phyloP scores from a whole-genome alignment of 2,329 filamentous ascomycete species.

The Septoria petroselini region DNA sequence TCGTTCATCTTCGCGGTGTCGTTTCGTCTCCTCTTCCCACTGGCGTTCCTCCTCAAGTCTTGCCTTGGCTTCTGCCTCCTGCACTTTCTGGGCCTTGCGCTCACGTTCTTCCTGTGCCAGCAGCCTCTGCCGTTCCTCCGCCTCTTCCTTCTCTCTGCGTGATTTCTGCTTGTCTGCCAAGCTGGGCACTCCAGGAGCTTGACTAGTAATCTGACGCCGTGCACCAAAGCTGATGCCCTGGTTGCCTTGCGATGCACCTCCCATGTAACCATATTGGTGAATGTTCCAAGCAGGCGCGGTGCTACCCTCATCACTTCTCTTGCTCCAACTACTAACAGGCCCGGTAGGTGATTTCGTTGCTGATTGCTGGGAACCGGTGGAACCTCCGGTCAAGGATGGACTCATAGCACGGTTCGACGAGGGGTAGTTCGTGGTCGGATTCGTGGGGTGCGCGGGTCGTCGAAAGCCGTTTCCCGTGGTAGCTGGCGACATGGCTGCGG shows the following conservation, averaged over 20 bases:
- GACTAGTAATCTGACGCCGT: constrained; percentile 85
- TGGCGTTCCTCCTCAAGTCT: constrained; percentile 61
- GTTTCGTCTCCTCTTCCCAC: constrained; percentile 64
- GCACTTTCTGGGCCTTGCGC: constrained; percentile 47
- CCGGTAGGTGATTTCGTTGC: constrained; percentile 45
- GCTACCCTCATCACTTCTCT: constrained; percentile 70
- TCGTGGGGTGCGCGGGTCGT: constrained; percentile 29
- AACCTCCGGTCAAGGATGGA: constrained; percentile 49
- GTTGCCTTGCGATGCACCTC: constrained; percentile 92
- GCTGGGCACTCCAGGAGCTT: constrained; percentile 74
- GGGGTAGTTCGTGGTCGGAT: constrained; percentile 32
- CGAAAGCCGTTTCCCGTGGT: constrained; percentile 24
- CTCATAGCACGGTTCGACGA: constrained; percentile 41
- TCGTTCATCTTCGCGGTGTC: constrained; percentile 57
- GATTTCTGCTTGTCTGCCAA: constrained; percentile 79
- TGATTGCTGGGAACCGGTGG: constrained; percentile 56
- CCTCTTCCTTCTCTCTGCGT: constrained; percentile 54
- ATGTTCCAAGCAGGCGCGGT: constrained; percentile 97
- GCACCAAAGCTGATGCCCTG: constrained; percentile 90
- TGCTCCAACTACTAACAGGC: constrained; percentile 87
- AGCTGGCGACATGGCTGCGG: constrained; percentile 39
- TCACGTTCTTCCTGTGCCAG: constrained; percentile 53
- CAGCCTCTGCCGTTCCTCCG: constrained; percentile 52
- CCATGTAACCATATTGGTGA: constrained; percentile 97
- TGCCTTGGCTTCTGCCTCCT: constrained; percentile 62